Evolutionary conservation across 2,329 filamentous ascomycete genomes (phyloP), one percentile per base, ranked within the genome.

Genomic region (Aspergillus sclerotialis): DNA sequence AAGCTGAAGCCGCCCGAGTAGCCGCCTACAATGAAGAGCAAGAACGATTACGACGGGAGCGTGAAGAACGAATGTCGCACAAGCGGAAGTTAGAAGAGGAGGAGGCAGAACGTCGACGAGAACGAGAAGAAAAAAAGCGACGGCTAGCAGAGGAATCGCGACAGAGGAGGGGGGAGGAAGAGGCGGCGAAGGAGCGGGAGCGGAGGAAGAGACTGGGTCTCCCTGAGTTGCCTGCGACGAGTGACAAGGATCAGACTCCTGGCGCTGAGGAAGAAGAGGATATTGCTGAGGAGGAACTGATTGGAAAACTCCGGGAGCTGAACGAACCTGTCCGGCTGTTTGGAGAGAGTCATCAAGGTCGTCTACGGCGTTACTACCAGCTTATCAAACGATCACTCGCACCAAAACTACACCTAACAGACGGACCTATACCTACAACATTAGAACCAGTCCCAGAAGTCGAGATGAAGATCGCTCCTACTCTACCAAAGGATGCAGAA

Each of bases 51-150:
- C 84, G 88, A 48, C 72, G 70, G 25, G 80, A 85, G 52, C 84
- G 85, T 17, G 70, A 78, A 39, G 77, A 82, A 41, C 80, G 79
- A 44, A 68, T 77, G 1, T 73, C 76, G 2, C 80, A 82, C 49
- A 96, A 96, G 66, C 84, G 90, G 48, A 92, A 93, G 61, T 76
- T 79, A 15, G 90, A 96, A 35, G 89, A 94, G 23, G 89, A 94
- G 16, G 83, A 84, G 37, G 79, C 80, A 2, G 75, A 78, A 15
- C 80, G 82, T 44, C 76, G 77, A 44, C 75, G 70, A 9, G 69
- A 70, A 17, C 77, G 88, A 10, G 85, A 94, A 44, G 86, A 92
- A 53, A 95, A 95, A 69, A 80, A 82, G 35, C 75, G 76, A 39
- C 74, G 74, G 40, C 69, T 98, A 4, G 90, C 88, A 0, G 87